Evolutionary conservation across 768 basidiomycete species (phyloP).

Genomic region (Lentinula boryana): DNA sequence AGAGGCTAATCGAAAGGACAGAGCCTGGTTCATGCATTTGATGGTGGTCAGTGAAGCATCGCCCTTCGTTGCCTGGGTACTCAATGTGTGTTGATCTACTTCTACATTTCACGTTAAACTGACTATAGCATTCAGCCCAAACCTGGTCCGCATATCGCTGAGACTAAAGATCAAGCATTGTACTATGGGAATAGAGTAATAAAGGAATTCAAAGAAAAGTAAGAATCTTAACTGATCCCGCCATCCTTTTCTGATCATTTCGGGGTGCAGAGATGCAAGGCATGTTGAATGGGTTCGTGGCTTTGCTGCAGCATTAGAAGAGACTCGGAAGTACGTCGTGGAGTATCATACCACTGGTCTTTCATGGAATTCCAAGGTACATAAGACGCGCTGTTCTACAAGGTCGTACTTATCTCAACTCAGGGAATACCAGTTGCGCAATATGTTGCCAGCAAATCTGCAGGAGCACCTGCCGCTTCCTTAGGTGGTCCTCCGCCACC

Average conservation of each 20-base stretch:
- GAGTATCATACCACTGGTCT: slow-evolving; percentile 85
- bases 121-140: slow-evolving; percentile 48
- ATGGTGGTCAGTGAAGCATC: slow-evolving; percentile 79
- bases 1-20: slow-evolving; percentile 72
- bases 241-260: background rate
- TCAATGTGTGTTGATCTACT: slow-evolving; percentile 48
- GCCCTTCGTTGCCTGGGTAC: slow-evolving; percentile 82
- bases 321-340: slow-evolving; percentile 74
- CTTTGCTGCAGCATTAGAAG: slow-evolving; percentile 67
- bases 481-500: slow-evolving; percentile 42
- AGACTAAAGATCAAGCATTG: slow-evolving; percentile 78
- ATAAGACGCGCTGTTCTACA: background rate
- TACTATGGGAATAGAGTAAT: slow-evolving; percentile 90
- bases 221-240: slow-evolving; percentile 17
- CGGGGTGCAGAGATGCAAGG: slow-evolving; percentile 61
- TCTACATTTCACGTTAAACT: background rate
- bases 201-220: slow-evolving; percentile 94
- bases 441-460: slow-evolving; percentile 27
- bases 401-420: background rate
- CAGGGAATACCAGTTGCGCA: slow-evolving; percentile 56
- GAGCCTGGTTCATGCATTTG: slow-evolving; percentile 80
- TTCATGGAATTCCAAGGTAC: slow-evolving; percentile 81
- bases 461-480: slow-evolving; percentile 19
- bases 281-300: slow-evolving; percentile 86
- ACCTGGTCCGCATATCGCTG: slow-evolving; percentile 73